These are phyloP conservation scores for Raffaelea albimanens DNA, from an alignment of 2,329 filamentous ascomycete genomes.

Conservation along the genomic window DNA sequence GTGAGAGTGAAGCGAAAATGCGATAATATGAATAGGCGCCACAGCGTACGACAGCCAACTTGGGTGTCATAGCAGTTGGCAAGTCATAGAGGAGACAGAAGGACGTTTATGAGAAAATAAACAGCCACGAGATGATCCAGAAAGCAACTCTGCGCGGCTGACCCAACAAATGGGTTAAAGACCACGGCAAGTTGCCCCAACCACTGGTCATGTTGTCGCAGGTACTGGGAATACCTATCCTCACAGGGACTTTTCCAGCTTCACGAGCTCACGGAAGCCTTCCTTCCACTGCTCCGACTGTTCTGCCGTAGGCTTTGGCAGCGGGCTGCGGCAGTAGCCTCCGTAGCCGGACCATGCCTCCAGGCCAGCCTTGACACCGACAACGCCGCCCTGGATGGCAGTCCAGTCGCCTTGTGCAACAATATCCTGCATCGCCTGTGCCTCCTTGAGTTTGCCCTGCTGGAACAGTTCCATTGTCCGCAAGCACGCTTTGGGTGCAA, in stretches of 20 bases:
- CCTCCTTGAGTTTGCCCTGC: constrained; percentile 47
- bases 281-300: constrained; percentile 43
- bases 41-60: too few species aligned
- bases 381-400: constrained; percentile 61
- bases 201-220: too few species aligned
- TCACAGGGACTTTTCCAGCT: constrained; percentile 41
- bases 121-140: too few species aligned
- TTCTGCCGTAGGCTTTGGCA: constrained; percentile 40
- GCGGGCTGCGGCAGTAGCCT: constrained; percentile 35
- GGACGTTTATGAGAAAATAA: too few species aligned
- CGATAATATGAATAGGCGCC: too few species aligned
- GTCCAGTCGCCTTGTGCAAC: constrained; percentile 64
- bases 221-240: too few species aligned
- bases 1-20: too few species aligned
- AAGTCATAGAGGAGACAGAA: too few species aligned
- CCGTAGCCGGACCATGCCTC: constrained; percentile 61
- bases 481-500: constrained; percentile 58
- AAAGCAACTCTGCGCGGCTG: too few species aligned
- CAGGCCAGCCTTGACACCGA: constrained; percentile 61
- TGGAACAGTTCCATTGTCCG: constrained; percentile 51
- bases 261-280: constrained; percentile 41
- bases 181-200: too few species aligned
- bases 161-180: too few species aligned
- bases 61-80: too few species aligned
- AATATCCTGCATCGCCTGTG: constrained; percentile 53